These are phyloP conservation scores for Melaleuca alternifolia DNA, from an alignment of 345 rosid genomes.

Conservation along the genomic window DNA sequence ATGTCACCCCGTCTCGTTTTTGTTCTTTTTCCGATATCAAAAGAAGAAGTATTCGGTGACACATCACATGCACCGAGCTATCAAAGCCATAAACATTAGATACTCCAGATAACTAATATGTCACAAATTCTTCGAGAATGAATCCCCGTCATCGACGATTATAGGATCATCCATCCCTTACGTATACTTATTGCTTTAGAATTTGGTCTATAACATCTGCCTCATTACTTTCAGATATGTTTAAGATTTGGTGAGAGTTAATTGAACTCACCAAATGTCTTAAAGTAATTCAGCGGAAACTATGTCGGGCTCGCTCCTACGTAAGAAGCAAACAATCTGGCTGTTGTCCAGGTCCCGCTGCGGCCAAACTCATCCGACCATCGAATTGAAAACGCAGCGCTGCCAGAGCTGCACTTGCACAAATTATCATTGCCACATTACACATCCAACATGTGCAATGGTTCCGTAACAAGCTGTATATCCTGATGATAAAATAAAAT, in stretches of 20 bases:
- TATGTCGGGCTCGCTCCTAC: neutral
- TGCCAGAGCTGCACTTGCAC: neutral
- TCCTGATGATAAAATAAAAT: neutral
- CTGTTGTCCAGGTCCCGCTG: neutral
- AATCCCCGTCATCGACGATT: neutral
- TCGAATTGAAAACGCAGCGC: neutral
- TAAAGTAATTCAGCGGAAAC: neutral
- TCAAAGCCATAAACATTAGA: neutral
- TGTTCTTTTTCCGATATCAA: neutral
- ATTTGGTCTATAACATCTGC: neutral
- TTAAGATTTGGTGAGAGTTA: neutral
- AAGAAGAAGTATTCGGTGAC: neutral
- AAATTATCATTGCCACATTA: neutral
- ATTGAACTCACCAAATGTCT: neutral
- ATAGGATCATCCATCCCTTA: neutral
- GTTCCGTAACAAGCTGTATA: neutral
- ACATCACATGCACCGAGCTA: neutral
- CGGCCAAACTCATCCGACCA: neutral
- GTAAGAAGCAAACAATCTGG: neutral
- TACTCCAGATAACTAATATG: neutral
- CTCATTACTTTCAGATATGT: neutral
- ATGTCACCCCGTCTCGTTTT: neutral
- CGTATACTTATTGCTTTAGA: neutral
- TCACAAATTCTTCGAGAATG: neutral
- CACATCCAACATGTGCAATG: neutral